Base-by-base conservation (phyloP, 1,284 basidiomycete genomes). In the Trichosporon faecale region DNA sequence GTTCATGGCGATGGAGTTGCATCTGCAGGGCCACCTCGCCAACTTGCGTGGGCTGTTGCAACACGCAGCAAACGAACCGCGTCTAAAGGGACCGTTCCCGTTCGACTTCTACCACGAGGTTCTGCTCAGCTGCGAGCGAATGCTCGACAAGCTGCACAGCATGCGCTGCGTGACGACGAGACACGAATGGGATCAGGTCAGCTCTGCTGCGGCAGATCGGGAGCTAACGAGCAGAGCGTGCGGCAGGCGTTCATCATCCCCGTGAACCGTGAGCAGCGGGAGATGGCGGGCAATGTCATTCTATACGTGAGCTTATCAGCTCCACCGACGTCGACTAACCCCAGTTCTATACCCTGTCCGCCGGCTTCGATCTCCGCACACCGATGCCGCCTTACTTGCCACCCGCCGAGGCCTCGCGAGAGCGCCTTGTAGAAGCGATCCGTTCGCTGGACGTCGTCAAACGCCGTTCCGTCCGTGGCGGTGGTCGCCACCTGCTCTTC, bases 381-480 rank as follows among this genome's bases (percentile, higher is more conserved):
- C 96, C 96, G 0, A 85, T 99, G 31, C 94, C 96, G 0, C 94
- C 96, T 0, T 98, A 95, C 81, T 88, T 99, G 0, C 96, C 96
- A 2, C 95, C 95, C 0, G 95, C 92, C 0, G 93, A 94, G 76
- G 86, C 89, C 72, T 89, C 93, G 1, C 88, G 95, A 67, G 87
- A 90, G 70, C 88, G 89, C 16, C 85, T 98, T 77, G 93, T 94
- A 75, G 88, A 89, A 27, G 91, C 91, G 0, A 93, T 97, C 72
- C 85, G 92, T n/a, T 86, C 87, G 60, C 86, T 98, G 18, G 91
- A 95, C 44, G 89, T 95, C 5, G 93, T 97, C 16, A 90, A 90
- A 76, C 75, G 79, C 35, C 76, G 85, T 12, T 80, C 91, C 86
- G 79, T 89, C 86, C 69, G 84, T 14, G 83, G 83, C 1, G 84